phyloP scores from a whole-genome alignment of 768 basidiomycete genomes.

The Termitomyces bulborhizus region DNA sequence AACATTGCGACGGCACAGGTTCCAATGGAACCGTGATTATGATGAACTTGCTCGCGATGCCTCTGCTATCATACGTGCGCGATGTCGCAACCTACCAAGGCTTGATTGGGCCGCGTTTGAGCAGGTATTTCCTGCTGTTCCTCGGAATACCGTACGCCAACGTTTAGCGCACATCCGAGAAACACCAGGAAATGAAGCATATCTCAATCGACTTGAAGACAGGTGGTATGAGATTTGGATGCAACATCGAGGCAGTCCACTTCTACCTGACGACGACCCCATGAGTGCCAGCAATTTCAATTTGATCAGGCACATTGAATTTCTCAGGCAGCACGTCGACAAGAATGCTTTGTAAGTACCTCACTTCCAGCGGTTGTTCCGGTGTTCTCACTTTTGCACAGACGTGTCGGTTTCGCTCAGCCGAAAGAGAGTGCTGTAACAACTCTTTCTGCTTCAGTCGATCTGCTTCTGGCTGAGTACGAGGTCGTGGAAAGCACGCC shows the following conservation, averaged over 20 bases:
- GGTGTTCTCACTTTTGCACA: constrained; percentile 21
- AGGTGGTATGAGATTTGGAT: constrained; percentile 78
- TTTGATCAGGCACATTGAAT: constrained; percentile 73
- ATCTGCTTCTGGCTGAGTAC: constrained; percentile 37
- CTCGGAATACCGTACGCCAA: constrained; percentile 65
- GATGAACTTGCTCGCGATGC: constrained; percentile 88
- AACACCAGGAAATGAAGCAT: constrained; percentile 61
- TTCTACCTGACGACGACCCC: constrained; percentile 68
- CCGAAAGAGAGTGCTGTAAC: constrained; percentile 26
- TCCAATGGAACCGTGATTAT: constrained; percentile 81
- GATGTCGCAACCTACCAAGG: constrained; percentile 55
- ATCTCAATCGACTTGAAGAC: constrained; percentile 74
- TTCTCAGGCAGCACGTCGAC: constrained; percentile 75
- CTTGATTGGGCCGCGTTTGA: constrained; percentile 70
- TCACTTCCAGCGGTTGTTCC: not conserved
- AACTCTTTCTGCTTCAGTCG: constrained; percentile 36
- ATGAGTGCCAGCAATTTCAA: constrained; percentile 69
- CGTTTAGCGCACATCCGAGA: constrained; percentile 58
- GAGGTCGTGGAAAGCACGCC: constrained; percentile 43
- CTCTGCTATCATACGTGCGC: constrained; percentile 73
- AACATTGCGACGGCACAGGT: constrained; percentile 50
- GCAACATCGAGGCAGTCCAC: constrained; percentile 57
- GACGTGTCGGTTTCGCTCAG: constrained; percentile 60
- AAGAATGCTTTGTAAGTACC: constrained; percentile 80
- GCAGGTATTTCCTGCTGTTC: constrained; percentile 76